Evolutionary conservation across 495 filamentous ascomycete species (phyloP).

Genomic region (Pseudevernia furfuracea): DNA sequence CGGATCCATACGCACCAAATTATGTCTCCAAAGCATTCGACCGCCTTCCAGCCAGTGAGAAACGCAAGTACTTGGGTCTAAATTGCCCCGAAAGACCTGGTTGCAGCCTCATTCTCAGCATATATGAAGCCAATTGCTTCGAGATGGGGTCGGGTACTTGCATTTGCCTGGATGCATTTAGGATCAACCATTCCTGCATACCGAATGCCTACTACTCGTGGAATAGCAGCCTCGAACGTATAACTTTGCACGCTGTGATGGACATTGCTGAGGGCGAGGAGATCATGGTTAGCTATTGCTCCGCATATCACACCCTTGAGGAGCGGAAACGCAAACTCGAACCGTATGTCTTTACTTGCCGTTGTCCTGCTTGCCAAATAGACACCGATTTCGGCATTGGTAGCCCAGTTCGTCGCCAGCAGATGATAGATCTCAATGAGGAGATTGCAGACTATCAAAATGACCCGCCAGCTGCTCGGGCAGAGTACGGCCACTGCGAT

Average conservation of each 20-base stretch:
- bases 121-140: background rate
- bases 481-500: background rate
- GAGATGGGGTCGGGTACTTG: slow-evolving; percentile 3
- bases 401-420: background rate
- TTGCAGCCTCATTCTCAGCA: background rate
- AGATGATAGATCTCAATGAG: background rate
- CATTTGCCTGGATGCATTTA: background rate
- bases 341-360: background rate
- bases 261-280: slow-evolving; percentile 39
- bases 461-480: background rate
- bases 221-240: slow-evolving; percentile 30
- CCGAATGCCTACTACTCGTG: slow-evolving; percentile 38
- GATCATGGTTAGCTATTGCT: slow-evolving; percentile 35
- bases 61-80: background rate
- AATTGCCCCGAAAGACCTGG: background rate
- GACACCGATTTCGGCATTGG: background rate
- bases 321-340: background rate
- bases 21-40: background rate
- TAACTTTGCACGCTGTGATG: slow-evolving; percentile 36
- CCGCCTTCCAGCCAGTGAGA: background rate
- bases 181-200: slow-evolving; percentile 39
- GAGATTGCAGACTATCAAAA: background rate
- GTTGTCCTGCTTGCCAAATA: background rate
- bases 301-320: background rate
- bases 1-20: background rate